Evolutionary conservation across 2,329 filamentous ascomycete species (phyloP).

Genomic region (Colletotrichum tropicale): DNA sequence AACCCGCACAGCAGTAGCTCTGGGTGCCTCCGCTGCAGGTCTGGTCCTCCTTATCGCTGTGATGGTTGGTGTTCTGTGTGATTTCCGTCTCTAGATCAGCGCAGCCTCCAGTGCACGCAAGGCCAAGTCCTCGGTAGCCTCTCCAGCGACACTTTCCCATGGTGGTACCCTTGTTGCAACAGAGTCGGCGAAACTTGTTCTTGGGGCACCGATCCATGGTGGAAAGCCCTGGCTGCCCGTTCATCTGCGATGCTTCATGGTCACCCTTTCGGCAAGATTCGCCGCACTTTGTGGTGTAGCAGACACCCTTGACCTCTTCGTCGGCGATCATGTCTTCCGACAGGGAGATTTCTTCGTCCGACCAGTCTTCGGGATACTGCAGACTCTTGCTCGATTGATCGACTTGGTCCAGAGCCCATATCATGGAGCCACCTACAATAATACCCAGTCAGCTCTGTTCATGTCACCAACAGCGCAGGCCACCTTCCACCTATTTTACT

Average conservation of each 20-base stretch:
- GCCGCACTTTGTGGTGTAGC: constrained; percentile 30
- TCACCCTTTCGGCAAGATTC: constrained; percentile 27
- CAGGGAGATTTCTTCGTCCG: constrained; percentile 2
- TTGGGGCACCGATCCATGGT: constrained; percentile 27
- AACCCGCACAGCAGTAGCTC: constrained; percentile 33
- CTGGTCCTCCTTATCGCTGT: constrained; percentile 28
- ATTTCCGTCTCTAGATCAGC: constrained; percentile 32
- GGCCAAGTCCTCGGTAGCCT: constrained; percentile 30
- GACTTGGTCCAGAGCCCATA: constrained; percentile 19
- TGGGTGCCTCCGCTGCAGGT: constrained; percentile 32
- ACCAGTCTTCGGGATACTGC: not conserved
- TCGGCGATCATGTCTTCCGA: not conserved
- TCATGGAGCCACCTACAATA: not conserved
- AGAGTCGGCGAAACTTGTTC: constrained; percentile 28
- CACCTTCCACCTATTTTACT: not conserved
- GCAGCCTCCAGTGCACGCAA: constrained; percentile 31
- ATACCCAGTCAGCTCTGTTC: not conserved
- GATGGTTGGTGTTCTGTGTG: constrained; percentile 28
- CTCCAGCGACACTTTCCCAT: constrained; percentile 31
- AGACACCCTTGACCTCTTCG: constrained; percentile 17
- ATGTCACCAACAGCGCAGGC: not conserved
- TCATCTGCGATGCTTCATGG: constrained; percentile 30
- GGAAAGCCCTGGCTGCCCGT: constrained; percentile 31
- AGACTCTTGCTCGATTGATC: constrained; percentile 8
- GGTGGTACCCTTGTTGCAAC: constrained; percentile 26